Evolutionary conservation across 768 basidiomycete species (phyloP), one percentile per base, ranked within the genome.

Genomic region (Gloeopeniophorella convolvens): DNA sequence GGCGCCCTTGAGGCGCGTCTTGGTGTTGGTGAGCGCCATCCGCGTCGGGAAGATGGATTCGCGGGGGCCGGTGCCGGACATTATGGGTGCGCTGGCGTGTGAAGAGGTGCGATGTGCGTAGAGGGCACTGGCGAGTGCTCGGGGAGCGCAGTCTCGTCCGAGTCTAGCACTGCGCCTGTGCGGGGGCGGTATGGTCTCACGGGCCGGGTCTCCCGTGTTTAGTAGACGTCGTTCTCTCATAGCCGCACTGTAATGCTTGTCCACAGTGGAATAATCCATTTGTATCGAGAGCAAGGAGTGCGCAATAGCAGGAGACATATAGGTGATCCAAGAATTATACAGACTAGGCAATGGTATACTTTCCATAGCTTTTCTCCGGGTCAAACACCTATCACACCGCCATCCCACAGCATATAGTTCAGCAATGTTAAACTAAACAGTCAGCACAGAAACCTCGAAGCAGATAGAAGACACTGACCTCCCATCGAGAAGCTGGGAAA

Each of bases 1-100:
- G 5, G 93, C 92, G 16, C 91, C 82, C 66, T 95, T 95, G 50
- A 95, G 75, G 42, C 90, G 80, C 27, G 85, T 70, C 63, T 92
- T 92, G 50, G 90, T 97, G 68, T 92, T 89, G 49, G 91, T 93
- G 36, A 98, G 76, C 28, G 93, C 91, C 94, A 97, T 97, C 36
- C 95, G 86, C 16, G 95, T 98, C 18, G 95, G 93, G 66, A 97
- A 97, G 60, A 96, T 77, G 68, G 88, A 89, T 73, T 97, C 94
- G 63, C 94, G 79, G 55, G 89, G 70, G 28, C 89, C 93, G 60
- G 87, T 75, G 30, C 93, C 90, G 28, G 94, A 92, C 94, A 96
- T 96, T 35, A 33, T 66, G 54, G 56, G 21, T 40, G 13, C 39
- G 39, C 21, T 24, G 39, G 21, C 6, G 39, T 40, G 15, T 28